Base-by-base conservation (phyloP, 352 stramenopile genomes). In the Globisporangium echinulatum region DNA sequence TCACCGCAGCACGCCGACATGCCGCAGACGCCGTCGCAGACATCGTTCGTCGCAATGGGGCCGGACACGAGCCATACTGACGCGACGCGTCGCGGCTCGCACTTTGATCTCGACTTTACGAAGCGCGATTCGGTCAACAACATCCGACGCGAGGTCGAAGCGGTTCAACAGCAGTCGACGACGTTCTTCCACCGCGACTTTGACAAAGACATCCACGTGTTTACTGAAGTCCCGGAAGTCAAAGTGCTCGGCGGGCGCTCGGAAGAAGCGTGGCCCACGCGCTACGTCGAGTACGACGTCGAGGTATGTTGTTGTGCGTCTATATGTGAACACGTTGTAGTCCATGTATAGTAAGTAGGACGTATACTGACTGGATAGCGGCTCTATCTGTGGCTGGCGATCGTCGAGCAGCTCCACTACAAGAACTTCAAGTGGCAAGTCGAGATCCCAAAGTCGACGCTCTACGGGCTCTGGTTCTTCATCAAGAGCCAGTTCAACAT, bases 381-480 rank as follows among this genome's bases (percentile, higher is more conserved):
- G 25, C 25, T 33, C 25, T 33, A 33, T 33, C 13, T 17, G 1
- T 48, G 43, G 11, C 1, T n/a, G 5, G 43, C 11, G 13, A n/a
- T 7, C 11, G 13, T n/a, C 39, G 5, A 49, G 7, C 58, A 87
- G 79, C 44, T 86, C 5, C 65, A 72, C 51, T 94, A 94, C 79
- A 87, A 82, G 55, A 79, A 65, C 19, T 90, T 85, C 40, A 87
- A 72, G 67, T 92, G 85, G 82, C 80, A 90, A 47, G 82, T 92
- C n/a, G 84, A 92, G 67, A 86, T 92, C 58, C 71, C 85, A 48
- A 94, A 92, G 67, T 90, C 75, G 43, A 81, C 76, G 36, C 74
- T 94, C 19, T 91, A 87, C 33, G 85, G 82, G 17, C 68, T 94
- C 15, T 94, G 85, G 85, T 90, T 94, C 59, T 88, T 88, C 62